A percentile compares a stretch with the other conserved stretches of the same genome.
phyloP scores from a whole-genome alignment of 139 green algal species.

The Micractinium conductrix region DNA sequence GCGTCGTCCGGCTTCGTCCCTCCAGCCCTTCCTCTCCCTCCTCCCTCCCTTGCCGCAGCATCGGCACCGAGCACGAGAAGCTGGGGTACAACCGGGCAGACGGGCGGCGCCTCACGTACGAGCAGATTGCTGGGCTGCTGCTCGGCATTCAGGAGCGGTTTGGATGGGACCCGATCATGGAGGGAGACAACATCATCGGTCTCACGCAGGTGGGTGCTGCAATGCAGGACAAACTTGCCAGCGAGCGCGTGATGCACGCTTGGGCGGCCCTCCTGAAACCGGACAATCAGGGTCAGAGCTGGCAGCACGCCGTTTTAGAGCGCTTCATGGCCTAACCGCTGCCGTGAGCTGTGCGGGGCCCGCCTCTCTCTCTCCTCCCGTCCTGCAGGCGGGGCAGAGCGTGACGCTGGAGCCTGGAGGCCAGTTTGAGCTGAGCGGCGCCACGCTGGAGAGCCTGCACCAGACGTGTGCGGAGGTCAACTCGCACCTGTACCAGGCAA shows the following conservation, averaged over 20 bases:
- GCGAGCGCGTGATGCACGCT: too few relatives aligned
- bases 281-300: too few relatives aligned
- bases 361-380: neutral
- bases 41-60: conserved; percentile 62
- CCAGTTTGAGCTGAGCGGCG: conserved; percentile 98
- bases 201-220: conserved; percentile 10
- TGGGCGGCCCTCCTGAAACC: too few relatives aligned
- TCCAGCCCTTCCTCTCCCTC: neutral
- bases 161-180: conserved; percentile 91
- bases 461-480: conserved; percentile 97
- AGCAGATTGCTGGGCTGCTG: conserved; percentile 84
- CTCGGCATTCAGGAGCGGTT: conserved; percentile 75
- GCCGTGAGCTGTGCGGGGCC: too few relatives aligned
- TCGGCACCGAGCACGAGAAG: conserved; percentile 99
- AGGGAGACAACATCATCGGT: conserved; percentile 90
- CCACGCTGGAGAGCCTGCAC: conserved; percentile 90
- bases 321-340: too few relatives aligned
- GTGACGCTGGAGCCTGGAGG: conserved; percentile 97
- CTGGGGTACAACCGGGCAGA: conserved; percentile 84
- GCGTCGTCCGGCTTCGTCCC: too few relatives aligned
- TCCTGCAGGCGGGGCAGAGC: conserved; percentile 83
- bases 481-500: conserved; percentile 70
- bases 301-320: too few relatives aligned
- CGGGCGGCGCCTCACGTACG: conserved; percentile 76
- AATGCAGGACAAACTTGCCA: too few relatives aligned